Base-by-base conservation (phyloP, 1,284 basidiomycete genomes). In the Leccinum huronense region DNA sequence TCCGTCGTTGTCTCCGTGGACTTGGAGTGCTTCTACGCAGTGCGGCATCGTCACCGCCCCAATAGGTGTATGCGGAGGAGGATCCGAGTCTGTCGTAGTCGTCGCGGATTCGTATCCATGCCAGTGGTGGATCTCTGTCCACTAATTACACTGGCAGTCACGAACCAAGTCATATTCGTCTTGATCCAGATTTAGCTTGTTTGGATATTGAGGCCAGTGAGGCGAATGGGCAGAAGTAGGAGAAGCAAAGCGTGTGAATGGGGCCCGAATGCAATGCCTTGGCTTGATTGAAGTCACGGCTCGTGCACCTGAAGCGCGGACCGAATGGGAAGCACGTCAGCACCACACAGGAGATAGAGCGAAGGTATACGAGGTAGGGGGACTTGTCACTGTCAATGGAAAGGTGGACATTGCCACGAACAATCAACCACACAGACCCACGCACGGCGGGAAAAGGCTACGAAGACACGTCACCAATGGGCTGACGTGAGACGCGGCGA, bases 11-110 rank as follows among this genome's bases (percentile, higher is more conserved):
- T 71, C 72, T 54, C 63, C 65, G 38, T 65, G 60, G 53, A 70
- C 58, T 45, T 53, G 69, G 4, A 62, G 31, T 6, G 51, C 60
- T 34, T 63, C 64, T 11, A 59, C 48, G 11, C 62, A 61, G 42
- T 62, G 66, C 1, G 68, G 58, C 5, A 58, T 54, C 13, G 60
- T 65, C 31, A 33, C 16, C 34, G 58, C 58, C 23, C 72, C 70
- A n/a, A 73, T 51, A 19, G 73, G 73, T n/a, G 73, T 73, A n/a
- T 71, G 69, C 10, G 64, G 64, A 63, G 64, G 64, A 63, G 71
- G 72, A 64, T 74, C 72, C 9, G 73, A 73, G 63, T 75, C 72
- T 4, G 72, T 75, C 1, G 72, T 73, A 0, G 73, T 75, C 19
- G 71, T 73, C 7, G 71, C 62, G 3, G 71, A 72, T 42, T 72